Percentiles rank a stretch among this genome's conserved stretches.
Evolutionary conservation across 1,284 basidiomycete species (phyloP).

Genomic region (Limonomyces culmigenus): DNA sequence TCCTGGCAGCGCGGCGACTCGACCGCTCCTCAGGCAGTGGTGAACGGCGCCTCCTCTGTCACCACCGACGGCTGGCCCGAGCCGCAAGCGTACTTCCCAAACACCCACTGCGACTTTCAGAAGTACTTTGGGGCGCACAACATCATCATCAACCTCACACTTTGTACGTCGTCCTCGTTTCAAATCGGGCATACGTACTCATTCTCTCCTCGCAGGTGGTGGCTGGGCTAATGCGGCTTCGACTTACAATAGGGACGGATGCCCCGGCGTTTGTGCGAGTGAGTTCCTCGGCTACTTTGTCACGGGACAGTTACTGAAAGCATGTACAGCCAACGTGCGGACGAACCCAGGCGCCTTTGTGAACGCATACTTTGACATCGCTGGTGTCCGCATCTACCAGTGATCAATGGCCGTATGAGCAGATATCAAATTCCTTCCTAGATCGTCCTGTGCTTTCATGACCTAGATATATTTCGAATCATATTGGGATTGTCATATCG

Average conservation of each 20-base stretch:
- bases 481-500: too few species aligned
- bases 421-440: too few species aligned
- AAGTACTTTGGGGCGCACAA: slow-evolving; percentile 37
- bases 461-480: too few species aligned
- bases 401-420: too few species aligned
- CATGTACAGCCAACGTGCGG: slow-evolving; percentile 19
- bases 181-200: slow-evolving; percentile 8
- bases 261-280: slow-evolving; percentile 1
- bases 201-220: slow-evolving; percentile 3
- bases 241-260: slow-evolving; percentile 2
- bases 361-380: slow-evolving; percentile 31
- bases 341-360: slow-evolving; percentile 26
- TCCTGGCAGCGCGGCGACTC: slow-evolving; percentile 27
- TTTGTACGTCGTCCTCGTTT: not conserved
- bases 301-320: not conserved
- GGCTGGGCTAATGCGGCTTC: slow-evolving; percentile 5
- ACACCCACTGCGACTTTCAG: slow-evolving; percentile 29
- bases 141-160: slow-evolving; percentile 37
- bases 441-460: too few species aligned
- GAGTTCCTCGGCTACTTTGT: not conserved
- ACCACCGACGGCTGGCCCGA: not conserved
- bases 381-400: slow-evolving; percentile 13
- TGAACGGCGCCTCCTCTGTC: slow-evolving; percentile 12
- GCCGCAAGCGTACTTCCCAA: slow-evolving; percentile 33
- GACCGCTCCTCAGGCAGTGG: slow-evolving; percentile 22